Evolutionary conservation across 345 rosid genomes (phyloP), one percentile per base, ranked within the genome.

Genomic region (Erucastrum elatum): DNA sequence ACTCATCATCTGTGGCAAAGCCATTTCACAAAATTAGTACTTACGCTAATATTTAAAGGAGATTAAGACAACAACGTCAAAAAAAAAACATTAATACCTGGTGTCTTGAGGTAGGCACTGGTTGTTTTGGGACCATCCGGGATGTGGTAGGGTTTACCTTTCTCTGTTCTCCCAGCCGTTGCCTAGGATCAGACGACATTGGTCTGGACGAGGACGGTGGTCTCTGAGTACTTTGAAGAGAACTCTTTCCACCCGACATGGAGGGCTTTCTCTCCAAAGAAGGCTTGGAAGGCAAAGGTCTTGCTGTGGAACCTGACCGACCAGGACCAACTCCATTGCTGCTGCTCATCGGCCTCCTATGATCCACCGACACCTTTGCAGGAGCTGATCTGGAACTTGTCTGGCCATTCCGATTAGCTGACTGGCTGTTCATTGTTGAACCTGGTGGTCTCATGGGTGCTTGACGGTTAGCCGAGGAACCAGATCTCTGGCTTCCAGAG

Each of bases 241-340:
- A 78, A 75, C 64, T 86, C 75, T 81, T 92, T 49, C 81, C 69
- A 35, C 41, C 68, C 9, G 86, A 74, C 0, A 76, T 70, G 71
- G 88, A 71, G 5, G 79, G 73, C 80, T 61, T 87, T 79, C 79
- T 94, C 72, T 87, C 89, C 78, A 80, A n/a, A 25, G 71, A 13
- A 12, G 70, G 29, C 79, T 84, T 90, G 0, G 86, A 69, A 44
- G 84, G 85, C 44, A 78, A 71, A 10, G 83, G 83, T 85, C 87
- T 91, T 31, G 82, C 49, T 16, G 73, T 13, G 2, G 81, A 17
- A 1, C 34, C 63, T 77, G 93, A 88, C 87, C 89, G 85, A 13
- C 89, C 87, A 69, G 88, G 88, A 59, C 92, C 92, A 29, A 64
- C 73, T 35, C 87, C 86, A 77, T 75, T 86, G 72, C 68, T 53